Evolutionary conservation across 768 basidiomycete genomes (phyloP), one percentile per base, ranked within the genome.

Genomic region (Filobasidium floriforme): DNA sequence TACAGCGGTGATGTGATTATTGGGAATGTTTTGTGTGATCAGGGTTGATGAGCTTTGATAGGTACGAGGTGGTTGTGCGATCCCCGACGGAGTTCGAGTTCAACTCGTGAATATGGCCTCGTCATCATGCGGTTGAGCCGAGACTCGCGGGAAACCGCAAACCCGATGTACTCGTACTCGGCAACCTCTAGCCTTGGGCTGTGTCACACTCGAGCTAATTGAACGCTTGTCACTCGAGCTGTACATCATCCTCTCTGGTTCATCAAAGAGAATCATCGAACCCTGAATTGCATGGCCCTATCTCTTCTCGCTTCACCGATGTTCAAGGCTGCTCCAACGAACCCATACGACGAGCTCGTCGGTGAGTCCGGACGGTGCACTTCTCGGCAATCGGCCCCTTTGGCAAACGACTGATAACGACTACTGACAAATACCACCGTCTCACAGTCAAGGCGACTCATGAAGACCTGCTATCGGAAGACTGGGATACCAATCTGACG

Each of bases 401-500:
- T 37, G 32, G 32, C 9, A 9, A 37, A 37, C 4, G 9, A 9
- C 46, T 49, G 15, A 12, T 12, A 7, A 46, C 63, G 41, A 41
- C 14, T 46, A 44, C 65, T 69, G 60, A 60, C 62, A 44, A 65
- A 46, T 61, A 10, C 37, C 15, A 24, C n/a, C 41, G 26, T 62
- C 52, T 40, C 26, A 26, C 79, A 96, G 93, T 80, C 73, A 94
- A 96, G 80, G 89, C 94, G 41, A 99, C 96, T n/a, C 91, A 93
- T 77, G 96, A 98, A 84, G 92, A 92, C 77, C 82, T 93, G 66
- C 93, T 93, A 0, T 83, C 84, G 63, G 94, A 96, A 81, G 90
- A 96, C 79, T 99, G 96, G 96, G 92, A 92, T 76, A 82, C 92
- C 66, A 90, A 93, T 69, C 76, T 97, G 59, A 91, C 89, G 72